These are phyloP conservation scores for Vigna trinervia DNA, from an alignment of 306 rosid genomes.

Conservation along the genomic window DNA sequence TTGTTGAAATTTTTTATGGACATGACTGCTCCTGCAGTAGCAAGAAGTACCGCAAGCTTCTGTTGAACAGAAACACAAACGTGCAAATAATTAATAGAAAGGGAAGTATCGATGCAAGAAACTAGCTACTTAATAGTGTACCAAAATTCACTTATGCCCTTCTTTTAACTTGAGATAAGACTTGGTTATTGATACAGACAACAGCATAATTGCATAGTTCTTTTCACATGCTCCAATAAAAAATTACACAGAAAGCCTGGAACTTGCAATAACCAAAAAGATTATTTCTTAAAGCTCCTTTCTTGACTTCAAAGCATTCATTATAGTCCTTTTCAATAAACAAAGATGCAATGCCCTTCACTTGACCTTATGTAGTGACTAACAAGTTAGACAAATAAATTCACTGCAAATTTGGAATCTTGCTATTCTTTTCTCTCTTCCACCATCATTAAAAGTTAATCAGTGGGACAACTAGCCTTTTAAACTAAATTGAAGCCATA, in stretches of 20 bases:
- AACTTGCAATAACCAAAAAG: conserved; percentile 33
- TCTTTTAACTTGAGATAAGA: conserved; percentile 17
- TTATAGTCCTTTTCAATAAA: conserved; percentile 43
- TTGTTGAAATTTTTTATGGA: conserved; percentile 80
- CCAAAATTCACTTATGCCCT: not conserved
- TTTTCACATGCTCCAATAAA: conserved; percentile 43
- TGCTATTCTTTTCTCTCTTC: conserved; percentile 32
- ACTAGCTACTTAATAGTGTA: not conserved
- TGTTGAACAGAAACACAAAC: conserved; percentile 43
- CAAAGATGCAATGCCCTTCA: conserved; percentile 2
- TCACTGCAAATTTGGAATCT: conserved; percentile 34
- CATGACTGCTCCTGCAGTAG: conserved; percentile 77
- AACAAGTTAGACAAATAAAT: conserved; percentile 44
- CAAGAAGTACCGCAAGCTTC: conserved; percentile 67
- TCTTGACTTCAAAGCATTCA: conserved; percentile 60
- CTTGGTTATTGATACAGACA: conserved; percentile 38
- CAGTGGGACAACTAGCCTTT: conserved; percentile 42
- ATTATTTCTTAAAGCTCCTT: conserved; percentile 35
- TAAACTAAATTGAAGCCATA: conserved; percentile 30
- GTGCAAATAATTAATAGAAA: conserved; percentile 10
- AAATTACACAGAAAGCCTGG: conserved; percentile 29
- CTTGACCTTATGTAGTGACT: conserved; percentile 23
- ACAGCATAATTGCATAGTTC: conserved; percentile 44
- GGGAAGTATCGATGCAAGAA: conserved; percentile 7
- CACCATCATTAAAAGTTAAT: conserved; percentile 46